Base-by-base conservation (phyloP, 2,329 filamentous ascomycete species). In the Talaromyces funiculosus region DNA sequence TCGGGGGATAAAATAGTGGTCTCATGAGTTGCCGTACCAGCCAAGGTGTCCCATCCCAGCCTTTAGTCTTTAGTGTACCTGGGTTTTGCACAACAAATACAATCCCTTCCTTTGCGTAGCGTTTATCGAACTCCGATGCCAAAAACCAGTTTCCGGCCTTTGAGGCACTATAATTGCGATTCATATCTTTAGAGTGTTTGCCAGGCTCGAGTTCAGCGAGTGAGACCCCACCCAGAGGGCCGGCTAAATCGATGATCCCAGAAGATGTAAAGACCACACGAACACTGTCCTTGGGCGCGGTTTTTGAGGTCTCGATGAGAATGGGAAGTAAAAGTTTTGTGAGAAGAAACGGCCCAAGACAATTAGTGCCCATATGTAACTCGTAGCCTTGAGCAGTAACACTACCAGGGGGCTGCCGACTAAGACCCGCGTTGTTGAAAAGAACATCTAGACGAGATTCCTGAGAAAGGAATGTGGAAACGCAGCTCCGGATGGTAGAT, bases 391-490 rank as follows among this genome's bases (percentile, higher is more conserved):
- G 62, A 22, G 37, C 47, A 5, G 71, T 72, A 62, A 71, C 20
- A 29, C 35, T 43, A 37, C 57, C 49, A 7, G 68, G 59, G 69
- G 66, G 16, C 75, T 67, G 59, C 62, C 20, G 35, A 71, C 69
- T 0, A 75, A 73, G 1, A 64, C 63, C 74, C 77, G 74, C 75
- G 59, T 78, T 78, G 66, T 78, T 76, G 45, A 69, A 72, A 26
- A 78, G 67, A 22, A 78, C 70, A 63, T 79, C 75, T 9, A 79
- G 71, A 12, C 71, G 67, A 20, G 66, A 65, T 59, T 78, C 75
- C 53, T 69, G 65, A 4, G 63, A 47, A 22, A 68, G 40, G 20
- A 43, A 43, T 18, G 10, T 43, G n/a, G 20, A 43, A 2, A 22
- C 40, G 20, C 18, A 18, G 20, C 40, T 43, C 10, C 8, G 18